These are phyloP conservation scores for Mucor irregularis DNA, from an alignment of 371 early-diverging fungal genomes.

Conservation along the genomic window DNA sequence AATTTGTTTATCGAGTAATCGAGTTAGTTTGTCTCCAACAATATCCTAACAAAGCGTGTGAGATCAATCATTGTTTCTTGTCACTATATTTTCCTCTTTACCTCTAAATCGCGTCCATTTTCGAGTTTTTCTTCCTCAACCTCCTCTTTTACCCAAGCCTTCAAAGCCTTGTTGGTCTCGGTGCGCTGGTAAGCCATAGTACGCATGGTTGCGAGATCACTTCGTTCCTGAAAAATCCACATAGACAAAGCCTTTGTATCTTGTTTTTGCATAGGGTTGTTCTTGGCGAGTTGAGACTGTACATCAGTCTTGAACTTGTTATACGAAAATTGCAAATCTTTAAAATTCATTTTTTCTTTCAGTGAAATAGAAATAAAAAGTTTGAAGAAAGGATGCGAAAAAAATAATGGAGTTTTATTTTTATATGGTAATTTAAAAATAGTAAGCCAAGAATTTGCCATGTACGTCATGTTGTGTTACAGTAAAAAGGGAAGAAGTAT, in stretches of 20 bases:
- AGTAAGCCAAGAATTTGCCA: not conserved
- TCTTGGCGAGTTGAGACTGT: slow-evolving; percentile 41
- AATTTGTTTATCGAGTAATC: slow-evolving; percentile 32
- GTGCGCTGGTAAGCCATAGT: slow-evolving; percentile 35
- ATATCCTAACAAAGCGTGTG: slow-evolving; percentile 26
- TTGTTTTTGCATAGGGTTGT: slow-evolving; percentile 46
- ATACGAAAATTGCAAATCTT: slow-evolving; percentile 45
- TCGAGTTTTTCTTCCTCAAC: slow-evolving; percentile 19
- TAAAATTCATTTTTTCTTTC: slow-evolving; percentile 36
- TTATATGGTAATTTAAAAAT: too few relatives aligned
- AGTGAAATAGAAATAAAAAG: not conserved
- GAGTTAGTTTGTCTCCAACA: slow-evolving; percentile 33
- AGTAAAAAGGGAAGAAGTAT: too few relatives aligned
- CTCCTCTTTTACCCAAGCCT: slow-evolving; percentile 39
- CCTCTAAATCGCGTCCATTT: slow-evolving; percentile 39
- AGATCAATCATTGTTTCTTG: not conserved
- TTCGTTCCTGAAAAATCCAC: slow-evolving; percentile 50
- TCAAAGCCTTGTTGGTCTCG: slow-evolving; percentile 35
- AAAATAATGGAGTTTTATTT: not conserved
- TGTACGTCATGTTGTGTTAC: not conserved
- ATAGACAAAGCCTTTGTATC: slow-evolving; percentile 39
- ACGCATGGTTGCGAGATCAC: slow-evolving; percentile 37
- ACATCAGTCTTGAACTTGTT: slow-evolving; percentile 44
- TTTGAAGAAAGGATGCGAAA: not conserved
- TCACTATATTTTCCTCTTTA: not conserved